phyloP scores from a whole-genome alignment of 1,139 yeast genomes.

The Ashbya aceris region DNA sequence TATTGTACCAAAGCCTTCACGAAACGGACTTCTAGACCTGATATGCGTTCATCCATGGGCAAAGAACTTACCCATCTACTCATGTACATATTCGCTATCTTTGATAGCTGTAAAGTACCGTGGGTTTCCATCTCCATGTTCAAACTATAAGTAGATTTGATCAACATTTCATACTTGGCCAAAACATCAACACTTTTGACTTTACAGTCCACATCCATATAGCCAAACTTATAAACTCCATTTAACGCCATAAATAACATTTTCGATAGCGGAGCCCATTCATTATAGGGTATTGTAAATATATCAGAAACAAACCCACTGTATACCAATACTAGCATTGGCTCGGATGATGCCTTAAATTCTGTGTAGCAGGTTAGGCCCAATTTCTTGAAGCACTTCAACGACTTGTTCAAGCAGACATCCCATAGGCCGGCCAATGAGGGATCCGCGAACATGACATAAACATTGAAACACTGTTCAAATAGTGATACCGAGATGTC shows the following conservation, averaged over 20 bases:
- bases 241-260: conserved; percentile 19
- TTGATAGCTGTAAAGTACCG: conserved; percentile 22
- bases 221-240: conserved; percentile 18
- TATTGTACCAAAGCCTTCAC: conserved; percentile 30
- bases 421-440: conserved; percentile 12
- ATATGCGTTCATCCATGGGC: conserved; percentile 9
- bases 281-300: conserved; percentile 4
- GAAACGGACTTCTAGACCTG: conserved; percentile 32
- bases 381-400: conserved; percentile 11
- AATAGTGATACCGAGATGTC: conserved; percentile 11
- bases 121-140: conserved; percentile 28
- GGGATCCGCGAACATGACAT: conserved; percentile 9
- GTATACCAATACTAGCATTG: conserved; percentile 19
- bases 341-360: conserved; percentile 14
- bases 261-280: conserved; percentile 14
- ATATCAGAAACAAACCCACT: conserved; percentile 11
- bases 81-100: conserved; percentile 23
- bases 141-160: conserved; percentile 28
- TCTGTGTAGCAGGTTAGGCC: conserved; percentile 4
- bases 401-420: conserved; percentile 12
- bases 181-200: conserved; percentile 18
- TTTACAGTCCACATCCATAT: conserved; percentile 14
- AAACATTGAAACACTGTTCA: conserved; percentile 16
- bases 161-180: conserved; percentile 23
- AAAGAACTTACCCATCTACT: conserved; percentile 25